Evolutionary conservation across 2,329 filamentous ascomycete species (phyloP), one percentile per base, ranked within the genome.

Genomic region (Penicillium sp.): DNA sequence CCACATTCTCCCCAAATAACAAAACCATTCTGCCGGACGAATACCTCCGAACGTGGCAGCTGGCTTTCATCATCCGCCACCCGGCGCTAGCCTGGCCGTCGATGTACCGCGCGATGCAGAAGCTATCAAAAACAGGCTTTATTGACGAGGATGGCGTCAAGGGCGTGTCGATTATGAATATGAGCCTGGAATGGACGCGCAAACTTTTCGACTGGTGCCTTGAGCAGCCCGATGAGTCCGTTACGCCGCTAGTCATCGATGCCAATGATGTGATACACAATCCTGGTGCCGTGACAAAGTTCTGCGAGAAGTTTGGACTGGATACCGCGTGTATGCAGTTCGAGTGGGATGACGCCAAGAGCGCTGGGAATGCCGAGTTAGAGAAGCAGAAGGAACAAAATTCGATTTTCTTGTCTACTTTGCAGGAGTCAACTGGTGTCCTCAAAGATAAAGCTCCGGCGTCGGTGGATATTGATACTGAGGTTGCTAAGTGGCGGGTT

Each of bases 31-130:
- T 75, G n/a, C 61, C 73, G 4, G 67, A 74, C 45, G 63, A 64
- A 14, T 67, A 70, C 35, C 62, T 75, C 43, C 62, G 61, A 19
- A 68, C 58, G 1, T 73, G 62, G 58, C 60, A 60, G 26, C 58
- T 70, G 0, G 65, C 69, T 1, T 71, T 75, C 49, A 59, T 73
- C 30, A 70, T 75, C 53, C 64, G 73, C 2, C 71, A 76, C 51
- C 74, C 74, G 4, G 71, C 70, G 7, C 55, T 76, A 32, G 61
- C 65, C 18, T 75, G 73, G 39, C 67, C 72, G 2, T 76, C 74
- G 0, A 55, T 65, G 23, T 71, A 70, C 53, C 72, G 73, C 1
- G 66, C 66, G 11, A 60, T 64, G 47, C 18, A 52, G 10, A 60
- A 62, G 27, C 40, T 66, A 13, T 51, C 62, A 23, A 19, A 49